phyloP scores from a whole-genome alignment of 2,329 filamentous ascomycete genomes.

The Beauveria sp. region DNA sequence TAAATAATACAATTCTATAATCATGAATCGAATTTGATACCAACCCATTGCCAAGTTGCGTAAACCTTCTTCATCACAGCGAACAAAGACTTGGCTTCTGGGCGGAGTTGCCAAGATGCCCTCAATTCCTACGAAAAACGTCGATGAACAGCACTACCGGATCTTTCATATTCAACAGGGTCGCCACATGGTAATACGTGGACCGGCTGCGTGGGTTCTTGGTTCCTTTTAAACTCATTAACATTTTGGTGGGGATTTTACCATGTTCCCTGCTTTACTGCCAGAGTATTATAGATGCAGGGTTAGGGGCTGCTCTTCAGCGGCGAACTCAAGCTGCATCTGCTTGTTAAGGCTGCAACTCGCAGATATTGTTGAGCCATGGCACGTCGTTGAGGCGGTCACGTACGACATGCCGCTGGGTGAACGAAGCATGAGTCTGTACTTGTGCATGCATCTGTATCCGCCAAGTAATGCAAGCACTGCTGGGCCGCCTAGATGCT shows the following conservation, averaged over 20 bases:
- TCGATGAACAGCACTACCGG: background rate
- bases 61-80: background rate
- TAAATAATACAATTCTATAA: background rate
- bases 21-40: background rate
- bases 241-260: background rate
- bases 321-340: background rate
- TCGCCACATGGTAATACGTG: background rate
- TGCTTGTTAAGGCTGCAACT: background rate
- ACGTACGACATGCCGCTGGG: background rate
- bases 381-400: background rate
- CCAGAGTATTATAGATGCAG: background rate
- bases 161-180: background rate
- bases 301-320: background rate
- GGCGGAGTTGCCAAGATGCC: background rate
- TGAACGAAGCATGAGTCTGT: background rate
- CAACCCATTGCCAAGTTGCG: background rate
- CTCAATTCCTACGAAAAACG: background rate
- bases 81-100: background rate
- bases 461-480: background rate
- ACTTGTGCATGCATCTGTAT: background rate
- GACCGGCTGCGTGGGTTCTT: background rate
- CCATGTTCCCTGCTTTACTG: background rate
- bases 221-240: background rate
- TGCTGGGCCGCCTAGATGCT: background rate
- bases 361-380: background rate